These are phyloP conservation scores for Arabidopsis lyrata DNA, from an alignment of 441 rosid genomes.

Conservation along the genomic window DNA sequence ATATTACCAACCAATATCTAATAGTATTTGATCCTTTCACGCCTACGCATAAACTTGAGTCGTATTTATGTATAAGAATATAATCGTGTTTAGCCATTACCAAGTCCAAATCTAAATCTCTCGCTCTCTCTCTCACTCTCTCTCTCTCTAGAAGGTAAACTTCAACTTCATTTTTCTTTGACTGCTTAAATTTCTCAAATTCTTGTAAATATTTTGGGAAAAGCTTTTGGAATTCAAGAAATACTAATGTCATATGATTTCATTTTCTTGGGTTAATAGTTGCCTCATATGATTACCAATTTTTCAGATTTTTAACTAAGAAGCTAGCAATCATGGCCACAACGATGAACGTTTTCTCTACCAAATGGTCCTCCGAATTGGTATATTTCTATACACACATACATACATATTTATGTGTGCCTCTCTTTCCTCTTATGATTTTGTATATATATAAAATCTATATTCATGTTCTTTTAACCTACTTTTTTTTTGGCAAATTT, in stretches of 20 bases:
- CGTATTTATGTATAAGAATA: conserved; percentile 1
- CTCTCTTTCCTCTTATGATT: background rate
- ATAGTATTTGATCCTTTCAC: conserved; percentile 31
- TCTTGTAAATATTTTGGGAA: background rate
- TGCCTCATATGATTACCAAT: conserved; percentile 2
- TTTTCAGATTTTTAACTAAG: conserved; percentile 25
- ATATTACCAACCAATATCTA: conserved; percentile 19
- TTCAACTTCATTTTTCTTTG: conserved; percentile 18
- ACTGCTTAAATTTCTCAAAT: conserved; percentile 11
- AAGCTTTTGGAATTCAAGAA: conserved; percentile 13
- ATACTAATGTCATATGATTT: background rate
- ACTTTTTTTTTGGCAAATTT: background rate
- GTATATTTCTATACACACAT: conserved; percentile 19
- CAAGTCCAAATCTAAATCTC: conserved; percentile 15
- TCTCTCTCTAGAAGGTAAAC: conserved; percentile 33
- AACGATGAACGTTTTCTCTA: conserved; percentile 1
- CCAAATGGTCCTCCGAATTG: conserved; percentile 40
- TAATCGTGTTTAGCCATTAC: conserved; percentile 2
- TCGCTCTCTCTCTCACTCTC: background rate
- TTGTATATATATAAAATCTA: background rate
- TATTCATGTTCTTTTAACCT: conserved; percentile 3
- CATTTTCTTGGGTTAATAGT: background rate
- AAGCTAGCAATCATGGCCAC: conserved; percentile 29
- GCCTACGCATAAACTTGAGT: conserved; percentile 27
- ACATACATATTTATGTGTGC: background rate